phyloP scores from a whole-genome alignment of 176 grass and related monocot species.

The Phragmites australis region DNA sequence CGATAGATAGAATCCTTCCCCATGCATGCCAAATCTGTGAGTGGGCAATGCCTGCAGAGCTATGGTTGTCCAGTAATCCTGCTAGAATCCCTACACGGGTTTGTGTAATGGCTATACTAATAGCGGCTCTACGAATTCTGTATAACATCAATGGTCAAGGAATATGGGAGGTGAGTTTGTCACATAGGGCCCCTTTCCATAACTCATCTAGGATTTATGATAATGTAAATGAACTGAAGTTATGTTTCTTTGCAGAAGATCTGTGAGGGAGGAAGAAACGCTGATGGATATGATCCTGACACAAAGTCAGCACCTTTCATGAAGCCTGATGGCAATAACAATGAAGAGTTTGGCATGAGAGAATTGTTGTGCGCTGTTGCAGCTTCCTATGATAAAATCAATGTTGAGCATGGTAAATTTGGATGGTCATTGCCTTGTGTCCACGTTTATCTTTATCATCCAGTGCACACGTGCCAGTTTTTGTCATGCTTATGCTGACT shows the following conservation, averaged over 20 bases:
- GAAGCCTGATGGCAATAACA: background rate
- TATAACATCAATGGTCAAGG: slow-evolving; percentile 82
- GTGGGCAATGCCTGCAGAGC: slow-evolving; percentile 71
- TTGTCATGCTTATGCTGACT: slow-evolving; percentile 19
- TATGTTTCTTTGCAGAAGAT: slow-evolving; percentile 39
- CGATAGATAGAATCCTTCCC: slow-evolving; percentile 57
- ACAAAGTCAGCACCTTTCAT: slow-evolving; percentile 15
- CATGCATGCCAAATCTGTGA: slow-evolving; percentile 72
- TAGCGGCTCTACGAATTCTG: slow-evolving; percentile 65
- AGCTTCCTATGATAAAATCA: slow-evolving; percentile 60
- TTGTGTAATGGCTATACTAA: slow-evolving; percentile 80
- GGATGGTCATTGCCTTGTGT: slow-evolving; percentile 21
- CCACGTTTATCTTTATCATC: background rate
- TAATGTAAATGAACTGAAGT: slow-evolving; percentile 30
- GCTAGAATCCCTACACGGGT: slow-evolving; percentile 68
- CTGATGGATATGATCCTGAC: slow-evolving; percentile 20
- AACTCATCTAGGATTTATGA: background rate
- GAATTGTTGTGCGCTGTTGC: slow-evolving; percentile 67
- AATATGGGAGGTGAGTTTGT: slow-evolving; percentile 73
- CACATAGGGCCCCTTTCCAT: background rate
- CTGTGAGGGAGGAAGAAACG: slow-evolving; percentile 33
- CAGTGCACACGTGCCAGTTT: background rate
- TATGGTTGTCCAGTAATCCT: slow-evolving; percentile 72
- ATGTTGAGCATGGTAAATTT: slow-evolving; percentile 65
- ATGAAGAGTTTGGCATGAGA: slow-evolving; percentile 46